These are phyloP conservation scores for Solanum tacnaense DNA, from an alignment of 257 asterid species.

Conservation along the genomic window DNA sequence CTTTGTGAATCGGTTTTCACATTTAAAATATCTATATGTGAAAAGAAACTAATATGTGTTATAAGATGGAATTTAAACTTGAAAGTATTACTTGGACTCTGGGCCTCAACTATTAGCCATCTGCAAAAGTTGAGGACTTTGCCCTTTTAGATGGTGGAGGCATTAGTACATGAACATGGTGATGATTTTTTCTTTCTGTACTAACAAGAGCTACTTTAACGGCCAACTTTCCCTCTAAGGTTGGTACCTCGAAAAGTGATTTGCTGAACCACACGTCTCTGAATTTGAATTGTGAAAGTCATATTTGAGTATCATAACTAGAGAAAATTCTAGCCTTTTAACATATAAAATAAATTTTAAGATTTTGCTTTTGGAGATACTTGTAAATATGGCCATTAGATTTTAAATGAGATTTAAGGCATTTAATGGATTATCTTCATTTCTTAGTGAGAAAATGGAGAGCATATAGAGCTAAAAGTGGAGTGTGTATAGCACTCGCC, in stretches of 20 bases:
- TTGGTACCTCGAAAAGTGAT: neutral
- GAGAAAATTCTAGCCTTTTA: neutral
- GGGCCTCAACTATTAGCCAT: neutral
- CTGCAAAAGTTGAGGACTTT: neutral
- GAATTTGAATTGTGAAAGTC: neutral
- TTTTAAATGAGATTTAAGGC: neutral
- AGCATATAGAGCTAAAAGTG: neutral
- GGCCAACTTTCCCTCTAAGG: neutral
- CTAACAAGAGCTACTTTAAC: neutral
- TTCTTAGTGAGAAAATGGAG: neutral
- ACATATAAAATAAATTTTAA: too few relatives aligned
- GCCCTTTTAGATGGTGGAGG: neutral
- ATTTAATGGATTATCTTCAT: neutral
- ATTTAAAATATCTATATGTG: neutral
- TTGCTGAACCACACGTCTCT: neutral
- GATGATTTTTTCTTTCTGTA: neutral
- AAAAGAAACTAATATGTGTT: neutral
- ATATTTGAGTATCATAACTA: neutral
- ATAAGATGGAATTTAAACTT: neutral
- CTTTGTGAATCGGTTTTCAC: neutral
- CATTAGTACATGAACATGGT: neutral
- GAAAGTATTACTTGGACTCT: neutral
- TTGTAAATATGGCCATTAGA: neutral
- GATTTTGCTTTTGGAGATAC: neutral
- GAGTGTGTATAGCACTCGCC: neutral